Evolutionary conservation across 192 early-diverging fungal species (phyloP).

Genomic region (Podila minutissima): DNA sequence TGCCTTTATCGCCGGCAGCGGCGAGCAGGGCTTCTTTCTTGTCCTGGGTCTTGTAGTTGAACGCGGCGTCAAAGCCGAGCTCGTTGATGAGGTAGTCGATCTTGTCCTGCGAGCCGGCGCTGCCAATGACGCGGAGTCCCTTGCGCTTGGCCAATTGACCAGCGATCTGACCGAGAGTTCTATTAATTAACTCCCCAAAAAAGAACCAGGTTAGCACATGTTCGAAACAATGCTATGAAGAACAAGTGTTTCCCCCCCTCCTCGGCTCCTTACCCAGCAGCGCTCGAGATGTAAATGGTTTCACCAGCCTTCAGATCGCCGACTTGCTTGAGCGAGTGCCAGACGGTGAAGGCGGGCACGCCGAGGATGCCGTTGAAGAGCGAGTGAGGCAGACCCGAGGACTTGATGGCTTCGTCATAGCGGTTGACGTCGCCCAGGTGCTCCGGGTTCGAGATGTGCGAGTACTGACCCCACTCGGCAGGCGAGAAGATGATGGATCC

Average conservation of each 20-base stretch:
- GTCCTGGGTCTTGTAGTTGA: constrained; percentile 87
- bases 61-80: constrained; percentile 82
- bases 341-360: constrained; percentile 16
- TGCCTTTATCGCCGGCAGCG: constrained; percentile 11
- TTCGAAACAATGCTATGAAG: neutral
- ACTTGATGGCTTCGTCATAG: constrained; percentile 73
- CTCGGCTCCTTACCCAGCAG: constrained; percentile 16
- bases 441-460: constrained; percentile 31
- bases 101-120: constrained; percentile 88
- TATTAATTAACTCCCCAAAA: constrained; percentile 15
- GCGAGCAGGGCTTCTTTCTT: neutral
- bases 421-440: constrained; percentile 22
- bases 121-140: constrained; percentile 85
- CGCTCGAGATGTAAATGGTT: constrained; percentile 64
- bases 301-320: constrained; percentile 83
- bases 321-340: constrained; percentile 62
- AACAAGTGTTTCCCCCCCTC: neutral
- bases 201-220: neutral
- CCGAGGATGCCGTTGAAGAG: constrained; percentile 10
- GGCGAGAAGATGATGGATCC: constrained; percentile 68
- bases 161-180: constrained; percentile 72
- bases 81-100: constrained; percentile 72
- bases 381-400: constrained; percentile 1
- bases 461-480: constrained; percentile 59
- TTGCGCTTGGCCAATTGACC: constrained; percentile 82